A percentile compares a stretch with the other conserved stretches of the same genome.
Conservation (phyloP, 257 asterid species). For the Verbascum thapsus region DNA sequence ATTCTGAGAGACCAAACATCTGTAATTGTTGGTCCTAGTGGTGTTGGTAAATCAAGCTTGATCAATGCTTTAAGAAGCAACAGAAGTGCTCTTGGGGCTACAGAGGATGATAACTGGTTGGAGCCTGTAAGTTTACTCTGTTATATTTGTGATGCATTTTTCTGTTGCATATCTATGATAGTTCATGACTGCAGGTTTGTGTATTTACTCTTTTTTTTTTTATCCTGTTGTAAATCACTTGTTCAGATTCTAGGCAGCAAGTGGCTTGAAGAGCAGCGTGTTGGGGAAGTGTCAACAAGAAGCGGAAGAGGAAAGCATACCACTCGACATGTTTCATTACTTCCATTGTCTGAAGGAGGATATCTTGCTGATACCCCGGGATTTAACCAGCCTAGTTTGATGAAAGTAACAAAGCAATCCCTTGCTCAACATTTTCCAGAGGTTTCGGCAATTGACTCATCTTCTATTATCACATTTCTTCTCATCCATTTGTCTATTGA, state of each 20-base stretch:
- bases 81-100: constrained; percentile 38
- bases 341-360: constrained; percentile 78
- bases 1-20: constrained; percentile 79
- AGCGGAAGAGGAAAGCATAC: constrained; percentile 98
- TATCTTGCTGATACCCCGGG: constrained; percentile 95
- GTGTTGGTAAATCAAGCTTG: constrained; percentile 96
- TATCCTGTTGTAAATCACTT: constrained; percentile 20
- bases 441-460: constrained; percentile 46
- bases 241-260: constrained; percentile 75
- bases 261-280: constrained; percentile 92
- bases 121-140: constrained; percentile 55
- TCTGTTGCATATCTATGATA: not conserved
- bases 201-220: constrained; percentile 2
- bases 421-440: constrained; percentile 81
- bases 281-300: constrained; percentile 87
- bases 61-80: constrained; percentile 80
- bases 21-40: constrained; percentile 94
- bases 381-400: constrained; percentile 86
- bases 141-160: not conserved
- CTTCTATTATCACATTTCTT: constrained; percentile 6
- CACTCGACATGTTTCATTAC: constrained; percentile 82
- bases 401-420: constrained; percentile 83
- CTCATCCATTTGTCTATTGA: not conserved
- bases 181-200: constrained; percentile 11
- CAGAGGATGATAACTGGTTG: constrained; percentile 55